Evolutionary conservation across 768 basidiomycete species (phyloP).

Genomic region (Pulveroboletus sp.): DNA sequence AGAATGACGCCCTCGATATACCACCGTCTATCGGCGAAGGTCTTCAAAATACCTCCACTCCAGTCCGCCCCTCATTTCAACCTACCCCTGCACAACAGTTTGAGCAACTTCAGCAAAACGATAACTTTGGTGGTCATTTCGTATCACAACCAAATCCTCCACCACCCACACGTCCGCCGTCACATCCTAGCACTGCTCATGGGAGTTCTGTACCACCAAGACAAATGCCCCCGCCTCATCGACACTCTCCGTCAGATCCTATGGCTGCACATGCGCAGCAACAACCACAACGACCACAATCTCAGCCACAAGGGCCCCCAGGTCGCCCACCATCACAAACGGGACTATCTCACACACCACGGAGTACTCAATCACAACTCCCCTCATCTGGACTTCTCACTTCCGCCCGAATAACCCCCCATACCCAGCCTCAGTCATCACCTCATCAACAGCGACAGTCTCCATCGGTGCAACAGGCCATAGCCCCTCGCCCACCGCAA

Average conservation of each 20-base stretch:
- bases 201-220: slow-evolving; percentile 30
- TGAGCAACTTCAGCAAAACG: slow-evolving; percentile 47
- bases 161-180: slow-evolving; percentile 41
- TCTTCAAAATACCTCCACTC: slow-evolving; percentile 36
- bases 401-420: slow-evolving; percentile 32
- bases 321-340: slow-evolving; percentile 49
- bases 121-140: slow-evolving; percentile 33
- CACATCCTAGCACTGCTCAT: slow-evolving; percentile 34
- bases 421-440: slow-evolving; percentile 32
- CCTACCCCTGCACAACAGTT: slow-evolving; percentile 62
- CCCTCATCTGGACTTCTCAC: slow-evolving; percentile 25
- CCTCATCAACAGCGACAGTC: slow-evolving; percentile 31
- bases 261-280: slow-evolving; percentile 35
- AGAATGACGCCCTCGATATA: slow-evolving; percentile 44
- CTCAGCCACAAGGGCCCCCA: slow-evolving; percentile 50
- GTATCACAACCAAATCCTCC: slow-evolving; percentile 36
- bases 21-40: slow-evolving; percentile 38
- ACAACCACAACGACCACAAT: slow-evolving; percentile 51
- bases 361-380: slow-evolving; percentile 33
- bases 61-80: slow-evolving; percentile 40
- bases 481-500: slow-evolving; percentile 35
- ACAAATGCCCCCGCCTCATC: slow-evolving; percentile 34
- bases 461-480: slow-evolving; percentile 33
- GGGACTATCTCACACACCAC: slow-evolving; percentile 47
- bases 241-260: slow-evolving; percentile 47